These are phyloP conservation scores for Blastocystis sp. DNA, from an alignment of 352 stramenopile species.

Conservation along the genomic window DNA sequence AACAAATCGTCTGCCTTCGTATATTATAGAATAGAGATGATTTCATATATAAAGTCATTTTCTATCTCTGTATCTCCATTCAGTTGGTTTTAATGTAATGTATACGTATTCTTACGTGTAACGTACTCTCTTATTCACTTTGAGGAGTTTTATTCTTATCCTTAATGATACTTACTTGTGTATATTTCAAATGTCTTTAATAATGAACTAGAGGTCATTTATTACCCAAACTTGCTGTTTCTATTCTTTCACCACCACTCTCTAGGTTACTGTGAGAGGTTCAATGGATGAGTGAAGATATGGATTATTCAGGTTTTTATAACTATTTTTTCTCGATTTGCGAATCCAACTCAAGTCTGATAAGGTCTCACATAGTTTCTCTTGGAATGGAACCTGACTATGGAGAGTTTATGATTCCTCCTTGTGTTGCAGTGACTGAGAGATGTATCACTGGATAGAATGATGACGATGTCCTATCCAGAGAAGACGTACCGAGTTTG, in stretches of 20 bases:
- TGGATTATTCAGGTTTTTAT: conserved; percentile 61
- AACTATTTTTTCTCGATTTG: conserved; percentile 65
- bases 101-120: too few species aligned
- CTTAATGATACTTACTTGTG: neutral
- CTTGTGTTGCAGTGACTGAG: conserved; percentile 84
- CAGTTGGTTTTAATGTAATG: too few species aligned
- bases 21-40: too few species aligned
- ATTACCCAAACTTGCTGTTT: neutral
- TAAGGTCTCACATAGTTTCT: conserved; percentile 83
- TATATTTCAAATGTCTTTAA: neutral
- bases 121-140: neutral
- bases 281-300: conserved; percentile 2
- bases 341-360: conserved; percentile 71
- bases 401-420: conserved; percentile 69
- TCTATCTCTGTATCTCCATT: too few species aligned
- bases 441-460: conserved; percentile 81
- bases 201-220: neutral
- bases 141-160: neutral
- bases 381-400: conserved; percentile 91
- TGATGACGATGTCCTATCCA: conserved; percentile 96
- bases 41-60: too few species aligned
- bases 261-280: neutral
- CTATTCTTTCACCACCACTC: neutral
- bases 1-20: too few species aligned
- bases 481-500: conserved; percentile 85